Evolutionary conservation across 1,284 basidiomycete genomes (phyloP).

Genomic region (Ceratobasidium theobromae): DNA sequence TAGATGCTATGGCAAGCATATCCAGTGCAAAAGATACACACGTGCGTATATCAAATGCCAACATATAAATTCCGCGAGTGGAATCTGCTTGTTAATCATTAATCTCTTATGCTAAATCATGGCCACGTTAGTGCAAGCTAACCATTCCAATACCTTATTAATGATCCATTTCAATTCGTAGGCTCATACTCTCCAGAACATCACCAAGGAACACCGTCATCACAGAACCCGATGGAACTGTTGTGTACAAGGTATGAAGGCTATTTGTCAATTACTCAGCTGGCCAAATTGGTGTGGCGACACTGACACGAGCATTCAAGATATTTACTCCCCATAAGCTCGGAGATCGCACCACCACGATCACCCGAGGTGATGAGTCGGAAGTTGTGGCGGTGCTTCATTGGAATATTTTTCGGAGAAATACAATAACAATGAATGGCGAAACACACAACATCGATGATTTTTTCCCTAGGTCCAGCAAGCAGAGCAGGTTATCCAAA

Average conservation of each 20-base stretch:
- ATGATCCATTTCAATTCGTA: neutral
- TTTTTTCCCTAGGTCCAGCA: constrained; percentile 2
- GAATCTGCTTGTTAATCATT: neutral
- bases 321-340: neutral
- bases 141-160: neutral
- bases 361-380: neutral
- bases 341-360: neutral
- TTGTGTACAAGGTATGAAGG: constrained; percentile 15
- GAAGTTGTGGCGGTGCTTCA: constrained; percentile 1
- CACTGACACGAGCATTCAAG: too few relatives aligned
- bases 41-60: neutral
- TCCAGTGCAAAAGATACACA: neutral
- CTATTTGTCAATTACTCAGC: too few relatives aligned
- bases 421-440: constrained; percentile 6
- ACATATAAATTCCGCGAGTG: neutral
- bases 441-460: neutral
- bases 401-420: constrained; percentile 11
- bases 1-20: too few relatives aligned
- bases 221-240: neutral
- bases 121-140: neutral
- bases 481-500: too few relatives aligned
- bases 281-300: too few relatives aligned
- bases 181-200: constrained; percentile 9
- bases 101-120: neutral
- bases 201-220: constrained; percentile 16